A percentile compares a stretch with the other conserved stretches of the same genome.
Evolutionary conservation across 2,329 filamentous ascomycete genomes (phyloP).

Genomic region (Sporothrix euskadiensis): DNA sequence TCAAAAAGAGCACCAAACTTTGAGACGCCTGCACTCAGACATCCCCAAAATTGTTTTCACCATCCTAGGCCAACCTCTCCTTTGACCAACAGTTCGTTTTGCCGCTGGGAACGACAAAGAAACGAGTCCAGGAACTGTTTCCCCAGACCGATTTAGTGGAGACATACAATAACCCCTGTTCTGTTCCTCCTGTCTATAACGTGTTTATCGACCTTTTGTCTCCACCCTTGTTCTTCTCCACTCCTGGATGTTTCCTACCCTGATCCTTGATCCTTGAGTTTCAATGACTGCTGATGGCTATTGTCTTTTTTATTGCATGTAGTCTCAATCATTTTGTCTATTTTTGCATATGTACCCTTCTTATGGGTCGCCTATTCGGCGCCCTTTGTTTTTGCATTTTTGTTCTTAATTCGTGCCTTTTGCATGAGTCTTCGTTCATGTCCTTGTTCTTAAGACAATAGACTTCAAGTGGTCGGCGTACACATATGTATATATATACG

Average conservation of each 20-base stretch:
- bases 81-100: neutral
- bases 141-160: conserved; percentile 18
- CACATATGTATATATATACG: too few species aligned
- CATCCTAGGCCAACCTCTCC: neutral
- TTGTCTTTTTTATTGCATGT: neutral
- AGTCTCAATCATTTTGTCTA: neutral
- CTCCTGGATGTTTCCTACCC: conserved; percentile 2
- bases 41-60: neutral
- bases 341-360: neutral
- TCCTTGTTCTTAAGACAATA: neutral
- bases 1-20: neutral
- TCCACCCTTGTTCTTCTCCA: neutral
- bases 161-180: neutral
- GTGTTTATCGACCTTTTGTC: neutral
- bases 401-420: neutral
- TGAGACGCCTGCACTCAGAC: neutral
- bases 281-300: neutral
- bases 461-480: too few species aligned
- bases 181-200: neutral
- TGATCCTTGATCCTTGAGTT: neutral
- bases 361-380: neutral
- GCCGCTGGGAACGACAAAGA: neutral
- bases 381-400: neutral
- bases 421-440: neutral
- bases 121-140: neutral